These are phyloP conservation scores for Bacterosira constricta DNA, from an alignment of 108 stramenopile species.

Conservation along the genomic window DNA sequence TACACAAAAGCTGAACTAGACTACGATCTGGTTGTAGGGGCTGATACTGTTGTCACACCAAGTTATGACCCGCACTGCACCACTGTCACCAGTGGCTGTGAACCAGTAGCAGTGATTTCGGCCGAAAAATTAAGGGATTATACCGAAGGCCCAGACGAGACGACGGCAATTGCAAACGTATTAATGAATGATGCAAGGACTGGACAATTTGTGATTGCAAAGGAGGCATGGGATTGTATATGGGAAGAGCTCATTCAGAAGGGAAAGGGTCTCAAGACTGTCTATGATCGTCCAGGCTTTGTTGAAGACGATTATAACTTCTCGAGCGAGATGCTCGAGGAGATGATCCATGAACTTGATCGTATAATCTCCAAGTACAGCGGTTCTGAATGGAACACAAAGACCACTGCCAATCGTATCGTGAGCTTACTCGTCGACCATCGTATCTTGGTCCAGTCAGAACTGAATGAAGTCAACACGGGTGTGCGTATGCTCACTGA, in stretches of 20 bases:
- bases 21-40: slow-evolving; percentile 26
- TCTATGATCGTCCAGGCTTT: not conserved
- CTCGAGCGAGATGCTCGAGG: slow-evolving; percentile 19
- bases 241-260: slow-evolving; percentile 14
- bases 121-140: slow-evolving; percentile 23
- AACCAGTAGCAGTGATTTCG: slow-evolving; percentile 42
- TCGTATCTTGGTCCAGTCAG: slow-evolving; percentile 4
- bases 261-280: slow-evolving; percentile 3
- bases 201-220: not conserved
- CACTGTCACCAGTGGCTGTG: slow-evolving; percentile 24
- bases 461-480: slow-evolving; percentile 27
- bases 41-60: slow-evolving; percentile 19
- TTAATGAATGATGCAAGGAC: not conserved
- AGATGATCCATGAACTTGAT: slow-evolving; percentile 30
- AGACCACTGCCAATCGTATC: slow-evolving; percentile 27
- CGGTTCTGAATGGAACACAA: slow-evolving; percentile 19
- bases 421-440: slow-evolving; percentile 35
- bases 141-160: slow-evolving; percentile 10
- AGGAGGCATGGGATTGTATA: slow-evolving; percentile 12
- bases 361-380: slow-evolving; percentile 38
- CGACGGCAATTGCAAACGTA: not conserved
- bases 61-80: slow-evolving; percentile 48
- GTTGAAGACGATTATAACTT: not conserved
- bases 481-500: slow-evolving; percentile 21
- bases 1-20: slow-evolving; percentile 10